Evolutionary conservation across 2,329 filamentous ascomycete species (phyloP).

Genomic region (Botrytis hyacinthi): DNA sequence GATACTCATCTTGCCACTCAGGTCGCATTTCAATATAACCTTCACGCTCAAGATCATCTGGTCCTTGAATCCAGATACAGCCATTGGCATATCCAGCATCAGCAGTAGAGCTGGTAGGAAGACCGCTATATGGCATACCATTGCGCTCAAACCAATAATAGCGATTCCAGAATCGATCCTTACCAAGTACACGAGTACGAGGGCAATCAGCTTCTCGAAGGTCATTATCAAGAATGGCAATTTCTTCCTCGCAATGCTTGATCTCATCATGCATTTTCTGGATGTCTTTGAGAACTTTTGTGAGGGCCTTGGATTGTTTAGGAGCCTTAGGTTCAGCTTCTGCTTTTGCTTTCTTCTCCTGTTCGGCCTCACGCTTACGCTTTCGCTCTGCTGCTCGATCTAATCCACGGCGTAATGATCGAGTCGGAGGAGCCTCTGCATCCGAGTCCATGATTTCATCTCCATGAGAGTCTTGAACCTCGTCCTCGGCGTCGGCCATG

Average conservation of each 20-base stretch:
- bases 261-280: constrained; percentile 81
- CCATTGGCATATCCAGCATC: constrained; percentile 89
- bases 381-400: constrained; percentile 71
- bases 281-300: constrained; percentile 84
- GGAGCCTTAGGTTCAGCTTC: constrained; percentile 58
- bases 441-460: constrained; percentile 67
- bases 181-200: constrained; percentile 82
- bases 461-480: constrained; percentile 52
- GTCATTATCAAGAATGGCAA: constrained; percentile 83
- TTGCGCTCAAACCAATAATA: constrained; percentile 99
- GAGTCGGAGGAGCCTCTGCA: constrained; percentile 59
- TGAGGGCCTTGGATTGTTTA: constrained; percentile 84
- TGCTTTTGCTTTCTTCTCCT: constrained; percentile 61
- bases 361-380: constrained; percentile 73
- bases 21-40: constrained; percentile 79
- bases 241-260: constrained; percentile 78
- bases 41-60: constrained; percentile 80
- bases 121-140: constrained; percentile 90
- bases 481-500: constrained; percentile 63
- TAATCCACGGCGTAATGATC: constrained; percentile 59
- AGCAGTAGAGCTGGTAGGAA: constrained; percentile 85
- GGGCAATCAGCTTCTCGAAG: constrained; percentile 91
- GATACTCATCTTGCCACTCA: constrained; percentile 73
- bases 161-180: constrained; percentile 95
- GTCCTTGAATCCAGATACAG: constrained; percentile 93